Evolutionary conservation across 805 yeast species (phyloP), one percentile per base, ranked within the genome.

Genomic region (Pichia exigua): DNA sequence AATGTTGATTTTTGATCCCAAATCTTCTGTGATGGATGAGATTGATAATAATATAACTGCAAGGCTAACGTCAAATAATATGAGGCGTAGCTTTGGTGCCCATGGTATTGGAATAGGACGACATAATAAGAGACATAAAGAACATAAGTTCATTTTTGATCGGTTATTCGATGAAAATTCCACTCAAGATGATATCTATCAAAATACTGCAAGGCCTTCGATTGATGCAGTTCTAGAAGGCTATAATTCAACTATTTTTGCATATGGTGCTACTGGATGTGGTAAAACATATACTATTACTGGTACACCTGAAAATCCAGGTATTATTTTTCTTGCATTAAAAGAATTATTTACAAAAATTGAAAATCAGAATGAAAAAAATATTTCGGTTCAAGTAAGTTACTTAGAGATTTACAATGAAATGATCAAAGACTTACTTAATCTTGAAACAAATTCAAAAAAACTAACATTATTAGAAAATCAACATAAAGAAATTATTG

Each of bases 181-280:
- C 0, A 54, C 79, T 0, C 97, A 91, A 61, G 72, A 75, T 11
- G 83, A 84, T 8, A 87, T 91, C 0, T 91, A 79, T 62, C 62
- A 70, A 26, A 65, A 67, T 30, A 87, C 96, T 0, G 80, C 95
- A 0, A 71, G 74, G 47, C 92, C 95, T 0, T 70, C 89, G 46
- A 71, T 91, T 9, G 88, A 83, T 54, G 77, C 83, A 41, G 82
- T 89, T 0, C 65, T 91, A 42, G 94, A 87, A 55, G 98, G 97
- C 0, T 87, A 73, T 67, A 90, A 92, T 65, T 84, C 96, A 7
- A 89, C 97, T 0, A 88, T 91, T 0, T 91, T 91, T 71, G 97
- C 98, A 0, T 91, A 91, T 65, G 98, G 98, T 1, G 95, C 98
- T 28, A 91, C 98, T 0, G 98, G 98, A 0, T 91, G 97, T 66